Base-by-base conservation (phyloP, 768 basidiomycete genomes). In the Auricularia sp. region DNA sequence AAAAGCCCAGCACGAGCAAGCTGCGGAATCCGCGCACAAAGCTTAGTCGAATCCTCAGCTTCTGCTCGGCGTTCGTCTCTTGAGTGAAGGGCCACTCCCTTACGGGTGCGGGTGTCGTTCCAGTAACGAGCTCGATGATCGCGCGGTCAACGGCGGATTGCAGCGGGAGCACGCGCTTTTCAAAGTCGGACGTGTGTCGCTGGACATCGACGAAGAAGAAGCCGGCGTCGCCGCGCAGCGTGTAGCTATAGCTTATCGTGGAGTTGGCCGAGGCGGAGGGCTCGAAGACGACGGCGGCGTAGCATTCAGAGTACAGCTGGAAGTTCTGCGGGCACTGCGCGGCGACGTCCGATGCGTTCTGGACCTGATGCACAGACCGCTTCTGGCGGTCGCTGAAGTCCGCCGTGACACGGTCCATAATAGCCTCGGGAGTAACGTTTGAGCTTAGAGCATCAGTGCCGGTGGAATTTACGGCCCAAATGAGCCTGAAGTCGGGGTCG, bases 91-190 rank as follows among this genome's bases (percentile, higher is more conserved):
- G 87, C 88, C 88, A 90, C 73, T 89, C 84, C 42, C 82, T 73
- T 3, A 90, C 90, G 0, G 82, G 82, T 11, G 81, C 80, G 6
- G 83, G 75, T 4, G 76, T 71, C 6, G 79, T 73, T 2, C 87
- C 87, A 0, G 89, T 85, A 66, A 80, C 80, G 10, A 91, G 78
- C 67, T 86, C 82, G 29, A 92, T 87, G 68, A 92, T 83, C 14
- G 88, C 89, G 71, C 82, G 78, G 69, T 92, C 90, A 42, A 92
- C 77, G 10, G 89, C 87, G 81, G 89, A 86, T 67, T 92, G 90
- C 24, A 92, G 68, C 1, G 90, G 90, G 18, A 92, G 71, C 36
- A 90, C 79, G 58, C 86, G 76, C 63, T 76, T 76, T 72, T 91
- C 88, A 68, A 86, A 84, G 73, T 89, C 88, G 66, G 87, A 86